These are phyloP conservation scores for Euphorbia peplus DNA, from an alignment of 345 rosid species.

Conservation along the genomic window DNA sequence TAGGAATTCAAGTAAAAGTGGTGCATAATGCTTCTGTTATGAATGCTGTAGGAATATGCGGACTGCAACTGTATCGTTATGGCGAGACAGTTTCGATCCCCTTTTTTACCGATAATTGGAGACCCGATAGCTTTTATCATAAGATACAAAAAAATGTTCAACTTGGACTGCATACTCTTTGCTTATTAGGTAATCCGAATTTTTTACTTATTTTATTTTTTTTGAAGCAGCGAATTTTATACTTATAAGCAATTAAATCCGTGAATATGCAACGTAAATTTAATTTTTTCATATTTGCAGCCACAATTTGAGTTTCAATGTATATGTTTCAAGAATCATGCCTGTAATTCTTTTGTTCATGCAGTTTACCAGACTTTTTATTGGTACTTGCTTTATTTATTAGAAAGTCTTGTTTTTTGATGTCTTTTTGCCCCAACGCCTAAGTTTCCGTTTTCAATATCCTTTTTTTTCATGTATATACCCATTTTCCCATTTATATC, in stretches of 20 bases:
- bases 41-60: constrained; percentile 91
- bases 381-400: neutral
- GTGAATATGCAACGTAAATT: neutral
- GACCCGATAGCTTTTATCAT: constrained; percentile 91
- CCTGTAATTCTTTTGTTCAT: neutral
- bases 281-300: neutral
- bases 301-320: neutral
- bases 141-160: constrained; percentile 58
- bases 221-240: no score
- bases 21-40: constrained; percentile 90
- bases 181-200: constrained; percentile 58
- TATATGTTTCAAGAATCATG: neutral
- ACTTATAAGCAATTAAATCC: neutral
- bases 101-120: constrained; percentile 83
- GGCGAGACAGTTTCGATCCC: constrained; percentile 93
- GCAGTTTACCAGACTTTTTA: neutral
- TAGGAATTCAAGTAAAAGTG: constrained; percentile 66
- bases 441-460: neutral
- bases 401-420: neutral
- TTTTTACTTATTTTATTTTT: no score
- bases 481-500: neutral
- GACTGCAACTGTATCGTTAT: constrained; percentile 83
- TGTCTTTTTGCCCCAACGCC: neutral
- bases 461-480: neutral
- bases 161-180: constrained; percentile 86